Conservation (phyloP, 768 basidiomycete genomes). For the Agaricus bisporus region DNA sequence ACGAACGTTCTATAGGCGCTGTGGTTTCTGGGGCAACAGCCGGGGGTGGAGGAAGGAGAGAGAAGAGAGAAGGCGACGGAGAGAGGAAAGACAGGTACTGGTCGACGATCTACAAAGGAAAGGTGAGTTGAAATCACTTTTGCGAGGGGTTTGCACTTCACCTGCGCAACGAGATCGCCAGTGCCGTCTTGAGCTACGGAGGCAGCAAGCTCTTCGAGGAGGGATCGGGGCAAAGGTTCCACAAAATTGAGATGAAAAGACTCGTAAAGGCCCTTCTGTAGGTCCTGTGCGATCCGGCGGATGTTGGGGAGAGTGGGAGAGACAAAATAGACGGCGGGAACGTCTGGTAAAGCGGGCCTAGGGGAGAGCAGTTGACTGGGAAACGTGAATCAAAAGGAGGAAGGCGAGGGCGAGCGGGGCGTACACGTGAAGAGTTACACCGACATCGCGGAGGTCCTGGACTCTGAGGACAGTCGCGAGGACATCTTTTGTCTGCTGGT, state of each 20-base stretch:
- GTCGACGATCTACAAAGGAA: conserved; percentile 66
- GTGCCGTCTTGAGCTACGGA: conserved; percentile 82
- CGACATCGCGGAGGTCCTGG: conserved; percentile 93
- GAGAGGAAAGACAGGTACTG: conserved; percentile 96
- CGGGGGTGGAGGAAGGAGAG: conserved; percentile 62
- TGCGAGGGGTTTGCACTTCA: conserved; percentile 20
- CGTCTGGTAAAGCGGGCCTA: conserved; percentile 87
- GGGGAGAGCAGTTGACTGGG: conserved; percentile 83
- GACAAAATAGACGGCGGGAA: conserved; percentile 96
- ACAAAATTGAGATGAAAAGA: conserved; percentile 94
- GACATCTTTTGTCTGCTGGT: conserved; percentile 94
- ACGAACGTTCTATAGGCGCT: conserved; percentile 30
- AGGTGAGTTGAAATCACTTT: conserved; percentile 3
- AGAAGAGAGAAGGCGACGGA: conserved; percentile 90
- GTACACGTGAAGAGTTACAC: conserved; percentile 97
- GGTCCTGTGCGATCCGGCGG: conserved; percentile 87
- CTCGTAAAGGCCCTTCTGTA: conserved; percentile 85
- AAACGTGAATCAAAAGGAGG: neutral
- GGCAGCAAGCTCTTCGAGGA: conserved; percentile 91
- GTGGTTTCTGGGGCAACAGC: conserved; percentile 23
- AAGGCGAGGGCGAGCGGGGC: conserved; percentile 22
- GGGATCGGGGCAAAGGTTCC: conserved; percentile 79
- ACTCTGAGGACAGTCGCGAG: conserved; percentile 93
- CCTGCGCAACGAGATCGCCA: conserved; percentile 77
- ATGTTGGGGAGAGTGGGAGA: conserved; percentile 85